Percentiles rank a stretch among this genome's conserved stretches.
These are phyloP conservation scores for Tetrahymena borealis DNA, from an alignment of 73 alveolate species.

Conservation along the genomic window DNA sequence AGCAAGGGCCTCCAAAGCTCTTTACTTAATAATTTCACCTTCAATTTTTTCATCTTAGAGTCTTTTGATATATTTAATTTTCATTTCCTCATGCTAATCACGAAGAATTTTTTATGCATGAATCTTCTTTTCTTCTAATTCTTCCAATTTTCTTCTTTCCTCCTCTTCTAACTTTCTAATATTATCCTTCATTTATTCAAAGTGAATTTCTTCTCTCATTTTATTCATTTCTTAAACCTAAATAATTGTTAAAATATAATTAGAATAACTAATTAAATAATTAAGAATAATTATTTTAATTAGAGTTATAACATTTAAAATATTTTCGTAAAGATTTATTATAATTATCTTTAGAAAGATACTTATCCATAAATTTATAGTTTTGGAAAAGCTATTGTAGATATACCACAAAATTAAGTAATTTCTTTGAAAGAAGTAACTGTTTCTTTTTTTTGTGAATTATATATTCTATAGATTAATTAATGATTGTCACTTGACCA, in stretches of 20 bases:
- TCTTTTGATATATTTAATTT: conserved; percentile 58
- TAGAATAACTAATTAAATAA: too few species aligned
- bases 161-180: conserved; percentile 43
- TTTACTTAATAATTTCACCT: conserved; percentile 71
- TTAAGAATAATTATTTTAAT: too few species aligned
- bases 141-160: conserved; percentile 63
- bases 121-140: conserved; percentile 58
- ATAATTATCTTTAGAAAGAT: too few species aligned
- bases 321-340: too few species aligned
- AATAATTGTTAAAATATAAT: too few species aligned
- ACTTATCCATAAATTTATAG: too few species aligned
- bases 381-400: too few species aligned
- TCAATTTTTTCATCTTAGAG: conserved; percentile 78
- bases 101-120: conserved; percentile 63
- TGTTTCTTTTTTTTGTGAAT: background rate
- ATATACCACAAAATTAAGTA: background rate
- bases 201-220: conserved; percentile 19
- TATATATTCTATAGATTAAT: background rate
- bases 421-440: background rate
- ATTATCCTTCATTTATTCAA: conserved; percentile 21
- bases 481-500: background rate
- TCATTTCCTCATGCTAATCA: conserved; percentile 60
- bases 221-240: conserved; percentile 3
- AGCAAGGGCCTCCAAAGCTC: conserved; percentile 31
- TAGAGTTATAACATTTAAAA: too few species aligned